Base-by-base conservation (phyloP, 768 basidiomycete genomes). In the Podaxis sp. region DNA sequence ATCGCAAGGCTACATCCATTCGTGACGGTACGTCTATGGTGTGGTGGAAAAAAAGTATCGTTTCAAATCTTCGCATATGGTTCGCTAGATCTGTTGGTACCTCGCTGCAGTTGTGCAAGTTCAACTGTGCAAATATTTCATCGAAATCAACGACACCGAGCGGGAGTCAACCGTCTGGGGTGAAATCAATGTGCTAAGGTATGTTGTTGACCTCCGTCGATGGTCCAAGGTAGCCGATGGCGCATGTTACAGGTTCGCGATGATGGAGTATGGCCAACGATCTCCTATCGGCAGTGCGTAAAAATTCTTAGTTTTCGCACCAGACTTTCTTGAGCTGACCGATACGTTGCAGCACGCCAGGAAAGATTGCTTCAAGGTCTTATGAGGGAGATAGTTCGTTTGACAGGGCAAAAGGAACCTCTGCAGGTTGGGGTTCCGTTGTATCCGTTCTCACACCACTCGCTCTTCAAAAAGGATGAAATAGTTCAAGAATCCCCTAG, bases 21-120 rank as follows among this genome's bases (percentile, higher is more conserved):
- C 67, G 87, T 89, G 21, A 87, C 87, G 65, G 91, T 92, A 65
- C 59, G 90, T 37, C 36, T 58, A 21, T 21, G 10, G 46, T 47
- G 28, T 61, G 55, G 32, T 42, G 14, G n/a, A 10, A 27, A 35
- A n/a, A 65, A 55, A 21, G 54, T 35, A 37, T 59, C n/a, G 32
- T 36, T 59, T 47, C 32, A 59, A 14, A 21, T 58, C 35, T 64
- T 53, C 64, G 16, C 37, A 57, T 38, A 1, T 23, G 59, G 56
- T 63, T 50, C 54, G 67, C 46, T 62, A 91, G 90, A 93, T 93
- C 50, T 92, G 91, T 70, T 94, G 91, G 91, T 93, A 94, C 72
- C 83, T 94, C 14, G 92, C 91, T 5, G 91, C 92, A 13, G 91
- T 90, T 4, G 89, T 93, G 3, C 87, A 92, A 69, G 85, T 93